Base-by-base conservation (phyloP, 2,329 filamentous ascomycete genomes). In the Pestalotiopsis sp. region DNA sequence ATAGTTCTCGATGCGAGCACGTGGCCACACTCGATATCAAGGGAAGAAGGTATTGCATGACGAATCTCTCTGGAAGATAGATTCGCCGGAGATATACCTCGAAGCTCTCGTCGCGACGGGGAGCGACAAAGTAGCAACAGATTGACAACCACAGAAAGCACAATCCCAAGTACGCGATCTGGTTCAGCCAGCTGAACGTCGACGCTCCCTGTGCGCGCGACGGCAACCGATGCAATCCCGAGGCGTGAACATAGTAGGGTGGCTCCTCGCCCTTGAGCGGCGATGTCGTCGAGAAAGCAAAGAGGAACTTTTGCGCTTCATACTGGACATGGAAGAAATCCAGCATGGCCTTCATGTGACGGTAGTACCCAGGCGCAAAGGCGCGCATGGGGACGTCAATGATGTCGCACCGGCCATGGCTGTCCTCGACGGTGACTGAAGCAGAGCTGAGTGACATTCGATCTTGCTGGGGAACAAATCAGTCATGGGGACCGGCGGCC, bases 291-390 rank as follows among this genome's bases (percentile, higher is more conserved):
- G 85, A 81, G 68, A 89, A 86, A 52, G 82, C 81, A 74, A 86
- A 90, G 2, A 89, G 76, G 71, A 89, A 89, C 17, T 80, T 81
- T 67, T 87, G 82, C 13, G 82, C 78, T 56, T 83, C 81, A 69
- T 87, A 86, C 5, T 78, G 77, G 13, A 90, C 79, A 2, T 80
- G 82, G 3, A 91, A 77, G 71, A 88, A 80, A 31, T 85, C 79
- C 75, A 90, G 90, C 84, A 91, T 86, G 31, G 81, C 79, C 70
- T 82, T 83, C 63, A 90, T 77, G 70, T 89, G 87, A 61, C 77
- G 75, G 73, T 90, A 90, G 75, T 87, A 90, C 23, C 81, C 80
- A 7, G 75, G 77, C 0, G 78, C 78, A 67, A 75, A 76, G 4
- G 79, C 78, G 31, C 81, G 80, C 77, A 80, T 80, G 4, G 81